Base-by-base conservation (phyloP, 2,329 filamentous ascomycete genomes). In the Rutstroemia sp. region DNA sequence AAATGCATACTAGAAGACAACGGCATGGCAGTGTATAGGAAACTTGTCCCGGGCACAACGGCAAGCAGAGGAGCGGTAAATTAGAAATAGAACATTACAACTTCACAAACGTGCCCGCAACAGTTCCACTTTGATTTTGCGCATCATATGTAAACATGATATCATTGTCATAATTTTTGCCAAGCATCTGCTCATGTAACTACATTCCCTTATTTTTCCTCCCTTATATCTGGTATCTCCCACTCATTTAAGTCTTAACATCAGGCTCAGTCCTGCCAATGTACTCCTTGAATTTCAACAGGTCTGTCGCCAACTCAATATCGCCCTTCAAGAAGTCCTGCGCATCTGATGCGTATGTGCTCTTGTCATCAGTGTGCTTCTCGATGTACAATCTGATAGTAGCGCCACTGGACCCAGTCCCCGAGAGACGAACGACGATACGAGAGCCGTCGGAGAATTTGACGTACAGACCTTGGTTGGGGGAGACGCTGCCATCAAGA, bases 341-440 rank as follows among this genome's bases (percentile, higher is more conserved):
- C 14, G 92, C 91, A 72, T 95, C 89, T 68, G 87, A 72, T 57
- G 78, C 82, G 69, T 94, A 95, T 58, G 84, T 91, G 60, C 81
- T 84, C 60, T 84, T 78, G 69, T 97, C 90, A 62, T 77, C 82
- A 73, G 89, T 92, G 78, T 97, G 89, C 79, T 94, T 92, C 82
- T 99, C 94, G 64, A 99, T 86, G 75, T 99, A 99, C 64, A 99
- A 79, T 61, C 94, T 88, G 71, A 99, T 97, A 34, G 94, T 99
- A 48, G 94, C 94, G 56, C 94, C 94, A 50, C 89, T 95, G 66
- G 89, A 95, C 63, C 94, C 94, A 19, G 94, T 99, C 51, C 94
- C 94, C 1, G 92, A 97, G 58, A 99, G 79, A 67, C 94, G 88
- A 57, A 97, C 91, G 52, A 99, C 91, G 59, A 97, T 92, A 64